Conservation (phyloP, 2,329 filamentous ascomycete species). For the Aureobasidium sp. region DNA sequence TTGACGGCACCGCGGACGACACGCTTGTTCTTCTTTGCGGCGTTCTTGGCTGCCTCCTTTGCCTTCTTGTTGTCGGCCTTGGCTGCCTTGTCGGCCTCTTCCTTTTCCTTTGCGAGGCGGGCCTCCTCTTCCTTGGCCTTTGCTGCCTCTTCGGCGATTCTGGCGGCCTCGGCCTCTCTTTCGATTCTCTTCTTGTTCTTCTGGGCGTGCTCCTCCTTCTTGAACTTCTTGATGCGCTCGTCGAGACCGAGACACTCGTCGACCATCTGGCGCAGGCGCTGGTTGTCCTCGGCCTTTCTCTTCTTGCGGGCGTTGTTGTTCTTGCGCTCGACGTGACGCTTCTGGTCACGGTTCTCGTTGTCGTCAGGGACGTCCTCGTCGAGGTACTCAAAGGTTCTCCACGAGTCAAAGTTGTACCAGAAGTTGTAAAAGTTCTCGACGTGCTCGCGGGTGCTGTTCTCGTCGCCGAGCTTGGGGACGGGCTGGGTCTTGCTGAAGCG, state of each 20-base stretch:
- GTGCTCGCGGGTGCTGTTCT: slow-evolving; percentile 75
- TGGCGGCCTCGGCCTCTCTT: slow-evolving; percentile 84
- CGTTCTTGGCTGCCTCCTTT: slow-evolving; percentile 97
- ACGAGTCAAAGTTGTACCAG: slow-evolving; percentile 99
- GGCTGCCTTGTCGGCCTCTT: slow-evolving; percentile 75
- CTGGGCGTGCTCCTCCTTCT: slow-evolving; percentile 77
- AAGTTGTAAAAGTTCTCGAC: slow-evolving; percentile 99
- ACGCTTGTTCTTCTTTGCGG: slow-evolving; percentile 99
- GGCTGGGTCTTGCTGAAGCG: slow-evolving; percentile 90
- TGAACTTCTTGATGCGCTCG: slow-evolving; percentile 96
- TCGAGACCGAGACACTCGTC: slow-evolving; percentile 78
- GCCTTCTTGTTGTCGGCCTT: slow-evolving; percentile 85
- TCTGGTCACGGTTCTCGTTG: slow-evolving; percentile 98
- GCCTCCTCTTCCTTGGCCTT: slow-evolving; percentile 78
- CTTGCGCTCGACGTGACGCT: slow-evolving; percentile 96
- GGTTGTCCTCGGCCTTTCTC: slow-evolving; percentile 97
- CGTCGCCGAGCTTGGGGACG: slow-evolving; percentile 76
- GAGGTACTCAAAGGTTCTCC: slow-evolving; percentile 94
- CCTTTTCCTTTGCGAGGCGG: slow-evolving; percentile 69
- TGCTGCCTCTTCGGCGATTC: slow-evolving; percentile 73
- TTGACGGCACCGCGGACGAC: slow-evolving; percentile 89
- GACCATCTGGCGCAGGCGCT: slow-evolving; percentile 79
- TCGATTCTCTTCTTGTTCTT: slow-evolving; percentile 95
- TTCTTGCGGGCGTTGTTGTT: slow-evolving; percentile 96
- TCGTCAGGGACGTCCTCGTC: slow-evolving; percentile 98